Conservation (phyloP, 2,329 filamentous ascomycete genomes). For the Uncinocarpus reesii region DNA sequence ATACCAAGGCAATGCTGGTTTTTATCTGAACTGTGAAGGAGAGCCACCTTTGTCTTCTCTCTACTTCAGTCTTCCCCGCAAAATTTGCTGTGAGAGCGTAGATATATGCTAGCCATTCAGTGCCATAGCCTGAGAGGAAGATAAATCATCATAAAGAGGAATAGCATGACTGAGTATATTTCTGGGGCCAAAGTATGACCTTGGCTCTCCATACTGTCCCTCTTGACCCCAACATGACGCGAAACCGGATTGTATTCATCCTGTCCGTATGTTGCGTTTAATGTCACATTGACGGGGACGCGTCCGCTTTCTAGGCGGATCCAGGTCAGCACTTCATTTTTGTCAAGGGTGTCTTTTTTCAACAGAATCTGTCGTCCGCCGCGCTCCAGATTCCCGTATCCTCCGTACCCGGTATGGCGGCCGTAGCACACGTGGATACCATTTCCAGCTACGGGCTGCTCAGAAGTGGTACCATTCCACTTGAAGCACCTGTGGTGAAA, state of each 20-base stretch:
- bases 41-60: neutral
- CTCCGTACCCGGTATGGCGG: conserved; percentile 1
- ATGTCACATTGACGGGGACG: neutral
- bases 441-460: neutral
- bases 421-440: neutral
- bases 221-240: neutral
- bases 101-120: neutral
- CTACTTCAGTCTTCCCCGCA: neutral
- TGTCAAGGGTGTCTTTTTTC: neutral
- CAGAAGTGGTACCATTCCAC: neutral
- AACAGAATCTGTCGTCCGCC: neutral
- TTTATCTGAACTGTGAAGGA: neutral
- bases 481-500: neutral
- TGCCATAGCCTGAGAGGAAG: neutral
- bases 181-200: neutral
- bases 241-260: neutral
- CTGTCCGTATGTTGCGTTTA: neutral
- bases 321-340: neutral
- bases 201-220: too few species aligned
- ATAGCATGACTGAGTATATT: neutral
- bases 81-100: neutral
- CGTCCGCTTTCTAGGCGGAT: neutral
- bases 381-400: neutral
- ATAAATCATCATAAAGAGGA: neutral
- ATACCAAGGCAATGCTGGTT: neutral